phyloP scores from a whole-genome alignment of 2,329 filamentous ascomycete genomes.

The Phialophora tarda region DNA sequence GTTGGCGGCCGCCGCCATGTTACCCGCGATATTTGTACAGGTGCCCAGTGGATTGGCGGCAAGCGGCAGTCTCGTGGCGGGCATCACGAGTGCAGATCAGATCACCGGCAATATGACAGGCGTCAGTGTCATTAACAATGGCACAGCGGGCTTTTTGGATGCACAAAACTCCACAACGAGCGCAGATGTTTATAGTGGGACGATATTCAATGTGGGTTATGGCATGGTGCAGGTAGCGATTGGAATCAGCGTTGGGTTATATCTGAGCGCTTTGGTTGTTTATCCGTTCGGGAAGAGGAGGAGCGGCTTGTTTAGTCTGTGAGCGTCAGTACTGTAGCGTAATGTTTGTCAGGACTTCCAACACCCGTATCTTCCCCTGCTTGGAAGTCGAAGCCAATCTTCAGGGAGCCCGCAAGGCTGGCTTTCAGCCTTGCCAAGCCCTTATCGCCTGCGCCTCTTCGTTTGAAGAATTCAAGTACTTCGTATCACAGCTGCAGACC shows the following conservation, averaged over 20 bases:
- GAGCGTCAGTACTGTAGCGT: constrained; percentile 8
- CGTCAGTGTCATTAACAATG: constrained; percentile 50
- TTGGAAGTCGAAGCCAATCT: background rate
- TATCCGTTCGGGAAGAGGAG: constrained; percentile 55
- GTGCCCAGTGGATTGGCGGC: constrained; percentile 66
- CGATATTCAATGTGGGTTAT: constrained; percentile 52
- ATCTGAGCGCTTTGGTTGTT: constrained; percentile 53
- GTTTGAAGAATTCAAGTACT: background rate
- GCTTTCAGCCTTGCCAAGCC: constrained; percentile 2
- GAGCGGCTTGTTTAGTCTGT: constrained; percentile 55
- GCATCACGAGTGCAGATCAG: constrained; percentile 58
- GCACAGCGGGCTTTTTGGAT: constrained; percentile 37
- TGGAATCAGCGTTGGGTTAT: constrained; percentile 55
- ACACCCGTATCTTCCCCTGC: background rate
- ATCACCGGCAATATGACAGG: constrained; percentile 50
- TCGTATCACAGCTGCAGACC: background rate
- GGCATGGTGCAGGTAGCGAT: constrained; percentile 57
- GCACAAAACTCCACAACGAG: constrained; percentile 29
- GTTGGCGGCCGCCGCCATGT: constrained; percentile 80
- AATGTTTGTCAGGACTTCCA: background rate
- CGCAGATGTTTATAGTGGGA: constrained; percentile 40
- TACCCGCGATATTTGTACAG: constrained; percentile 81
- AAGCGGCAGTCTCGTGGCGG: constrained; percentile 61
- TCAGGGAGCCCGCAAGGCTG: background rate
- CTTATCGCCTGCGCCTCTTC: background rate